Evolutionary conservation across 2,329 filamentous ascomycete species (phyloP).

Genomic region (Fusarium sulawesiense): DNA sequence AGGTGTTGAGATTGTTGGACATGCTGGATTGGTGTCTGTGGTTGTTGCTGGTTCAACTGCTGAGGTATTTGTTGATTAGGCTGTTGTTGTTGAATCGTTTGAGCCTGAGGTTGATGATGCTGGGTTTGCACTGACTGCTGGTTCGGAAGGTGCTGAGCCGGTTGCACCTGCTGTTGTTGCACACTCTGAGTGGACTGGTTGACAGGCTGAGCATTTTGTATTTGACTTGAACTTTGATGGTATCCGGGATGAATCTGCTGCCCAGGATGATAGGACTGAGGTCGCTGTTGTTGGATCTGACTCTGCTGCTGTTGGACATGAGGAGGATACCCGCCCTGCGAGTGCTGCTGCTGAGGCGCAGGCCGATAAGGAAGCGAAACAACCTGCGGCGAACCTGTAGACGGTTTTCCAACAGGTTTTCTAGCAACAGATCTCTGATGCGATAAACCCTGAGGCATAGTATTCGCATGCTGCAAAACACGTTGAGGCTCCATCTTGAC

Average conservation of each 20-base stretch:
- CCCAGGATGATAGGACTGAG: conserved; percentile 20
- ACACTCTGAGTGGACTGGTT: neutral
- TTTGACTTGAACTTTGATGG: neutral
- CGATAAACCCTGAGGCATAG: conserved; percentile 15
- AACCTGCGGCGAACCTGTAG: neutral
- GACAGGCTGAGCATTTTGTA: neutral
- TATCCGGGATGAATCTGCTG: conserved; percentile 4
- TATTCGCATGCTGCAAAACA: conserved; percentile 2
- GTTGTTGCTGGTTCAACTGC: neutral
- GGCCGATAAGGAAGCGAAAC: conserved; percentile 23
- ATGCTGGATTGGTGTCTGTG: neutral
- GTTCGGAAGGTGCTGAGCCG: neutral
- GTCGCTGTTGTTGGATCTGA: conserved; percentile 15
- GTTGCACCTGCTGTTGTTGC: conserved; percentile 1
- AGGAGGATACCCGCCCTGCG: conserved; percentile 8
- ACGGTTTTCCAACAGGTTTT: conserved; percentile 17
- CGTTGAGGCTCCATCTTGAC: conserved; percentile 32
- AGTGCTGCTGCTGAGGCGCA: conserved; percentile 5
- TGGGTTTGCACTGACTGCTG: conserved; percentile 2
- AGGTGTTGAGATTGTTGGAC: neutral
- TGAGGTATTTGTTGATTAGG: neutral
- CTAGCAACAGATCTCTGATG: conserved; percentile 32
- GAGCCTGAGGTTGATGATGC: neutral
- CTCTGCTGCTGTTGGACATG: conserved; percentile 11
- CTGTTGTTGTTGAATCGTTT: neutral